Evolutionary conservation across 352 stramenopile genomes (phyloP), one percentile per base, ranked within the genome.

Genomic region (Globisporangium spiculum): DNA sequence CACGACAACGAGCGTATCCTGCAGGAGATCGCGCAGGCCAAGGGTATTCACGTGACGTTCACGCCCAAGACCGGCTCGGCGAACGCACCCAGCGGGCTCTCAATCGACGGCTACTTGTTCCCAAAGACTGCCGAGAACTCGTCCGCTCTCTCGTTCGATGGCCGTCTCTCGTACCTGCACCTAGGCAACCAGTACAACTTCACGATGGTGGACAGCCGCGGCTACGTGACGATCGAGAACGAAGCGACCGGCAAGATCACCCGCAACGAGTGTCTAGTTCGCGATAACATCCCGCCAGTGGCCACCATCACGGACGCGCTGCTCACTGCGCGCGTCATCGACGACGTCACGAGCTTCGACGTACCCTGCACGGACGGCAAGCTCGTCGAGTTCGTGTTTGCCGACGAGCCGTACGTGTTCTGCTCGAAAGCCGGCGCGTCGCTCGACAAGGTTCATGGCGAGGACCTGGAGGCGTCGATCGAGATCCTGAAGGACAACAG

Each of bases 331-430:
- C 71, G 71, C 8, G 71, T 76, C n/a, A 72, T 76, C 24, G 70
- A 78, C 50, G 68, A 75, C 6, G 68, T 65, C 36, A 52, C 63
- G 30, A 61, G 58, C 54, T 70, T 74, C n/a, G 38, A 61, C 22
- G 57, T 75, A 2, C 16, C 52, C 1, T 73, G 73, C 41, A 24
- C 48, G 2, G 48, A 65, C 50, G 71, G 71, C 52, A 69, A 77
- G 26, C 69, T 83, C 26, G 68, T 80, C 18, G 60, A 80, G 27
- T 53, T 80, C 16, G 60, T 55, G 18, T 78, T 83, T 44, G 70
- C 76, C 20, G 66, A 70, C 32, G 76, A 80, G 65, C 56, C 73
- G 27, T 83, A 67, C 61, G 76, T 83, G 26, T 75, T 80, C 46
- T 83, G 76, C 62, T 66, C 66, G 18, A 66, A 55, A 30, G 16